Base-by-base conservation (phyloP, 768 basidiomycete species). In the Lentinula detonsa region DNA sequence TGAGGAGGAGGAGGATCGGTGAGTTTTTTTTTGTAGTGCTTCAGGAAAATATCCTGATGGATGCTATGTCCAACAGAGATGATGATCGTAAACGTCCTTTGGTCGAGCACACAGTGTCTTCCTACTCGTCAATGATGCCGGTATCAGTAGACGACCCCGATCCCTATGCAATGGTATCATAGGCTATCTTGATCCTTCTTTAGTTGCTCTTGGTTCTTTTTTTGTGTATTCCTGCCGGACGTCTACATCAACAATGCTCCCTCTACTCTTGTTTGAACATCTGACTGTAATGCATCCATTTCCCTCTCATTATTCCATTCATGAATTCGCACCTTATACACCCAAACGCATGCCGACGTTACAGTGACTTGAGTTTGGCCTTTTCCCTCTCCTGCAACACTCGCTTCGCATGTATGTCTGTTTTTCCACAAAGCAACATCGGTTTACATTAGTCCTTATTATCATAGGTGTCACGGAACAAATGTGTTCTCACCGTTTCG, bases 361-460 rank as follows among this genome's bases (percentile, higher is more conserved):
- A 93, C 66, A 93, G 71, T 55, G 84, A 84, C 73, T 93, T 95
- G 69, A 94, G 82, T 69, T 84, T 85, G 34, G 91, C 88, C 72
- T 85, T 91, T 72, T 93, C 89, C 70, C 91, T 90, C 71, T 94
- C 92, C 64, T 88, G 82, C 21, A 91, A 76, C 35, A 93, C 86
- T 31, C 84, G 83, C 71, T 93, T 94, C 2, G 87, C 80, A 65
- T 93, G 90, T 48, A 93, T 82, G 64, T 90, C 91, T 93, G 69
- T 48, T n/a, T 57, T 58, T 37, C 28, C 34, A 54, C 39, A 21
- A 61, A 42, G 3, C 9, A 43, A 8, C 16, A 16, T 40, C 34
- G 35, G 37, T 37, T 18, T 45, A 28, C 33, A 31, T 37, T 33
- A 43, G 42, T 33, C 42, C 23, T 28, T 23, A 40, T 37, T 16